phyloP scores from a whole-genome alignment of 2,329 filamentous ascomycete species.

The Calonectria leucothoes region DNA sequence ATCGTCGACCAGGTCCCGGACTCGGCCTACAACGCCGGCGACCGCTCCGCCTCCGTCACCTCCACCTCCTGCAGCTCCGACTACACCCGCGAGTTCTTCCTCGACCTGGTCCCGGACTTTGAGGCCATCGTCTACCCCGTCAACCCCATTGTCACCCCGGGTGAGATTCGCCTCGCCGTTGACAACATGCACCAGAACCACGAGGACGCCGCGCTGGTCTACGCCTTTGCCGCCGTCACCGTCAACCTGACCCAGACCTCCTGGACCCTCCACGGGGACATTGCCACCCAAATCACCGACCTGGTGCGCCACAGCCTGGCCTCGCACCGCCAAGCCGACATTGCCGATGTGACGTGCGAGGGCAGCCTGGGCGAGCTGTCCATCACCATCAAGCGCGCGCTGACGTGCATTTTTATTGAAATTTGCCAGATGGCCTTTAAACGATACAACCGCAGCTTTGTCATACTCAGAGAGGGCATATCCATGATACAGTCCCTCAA shows the following conservation, averaged over 20 bases:
- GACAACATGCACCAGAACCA: conserved; percentile 45
- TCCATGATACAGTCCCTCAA: conserved; percentile 44
- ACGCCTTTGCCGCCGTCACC: conserved; percentile 50
- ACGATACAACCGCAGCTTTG: conserved; percentile 60
- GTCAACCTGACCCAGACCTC: conserved; percentile 49
- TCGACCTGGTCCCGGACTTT: conserved; percentile 47
- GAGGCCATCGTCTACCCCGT: conserved; percentile 51
- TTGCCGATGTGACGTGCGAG: conserved; percentile 42
- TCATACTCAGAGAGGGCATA: conserved; percentile 63
- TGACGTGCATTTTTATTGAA: conserved; percentile 65
- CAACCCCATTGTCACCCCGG: conserved; percentile 48
- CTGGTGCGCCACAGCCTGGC: conserved; percentile 42
- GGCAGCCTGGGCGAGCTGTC: conserved; percentile 53
- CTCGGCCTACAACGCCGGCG: background rate
- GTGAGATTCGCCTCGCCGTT: conserved; percentile 47
- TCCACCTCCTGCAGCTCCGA: conserved; percentile 24
- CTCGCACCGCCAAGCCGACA: conserved; percentile 43
- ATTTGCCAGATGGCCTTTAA: conserved; percentile 63
- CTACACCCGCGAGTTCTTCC: conserved; percentile 48
- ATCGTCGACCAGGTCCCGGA: conserved; percentile 33
- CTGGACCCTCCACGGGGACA: conserved; percentile 43
- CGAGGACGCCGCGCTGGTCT: conserved; percentile 51
- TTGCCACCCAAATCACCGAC: conserved; percentile 45
- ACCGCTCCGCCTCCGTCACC: conserved; percentile 18
- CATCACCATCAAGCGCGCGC: conserved; percentile 57